phyloP scores from a whole-genome alignment of 441 rosid genomes.

The Gossypium laxum region DNA sequence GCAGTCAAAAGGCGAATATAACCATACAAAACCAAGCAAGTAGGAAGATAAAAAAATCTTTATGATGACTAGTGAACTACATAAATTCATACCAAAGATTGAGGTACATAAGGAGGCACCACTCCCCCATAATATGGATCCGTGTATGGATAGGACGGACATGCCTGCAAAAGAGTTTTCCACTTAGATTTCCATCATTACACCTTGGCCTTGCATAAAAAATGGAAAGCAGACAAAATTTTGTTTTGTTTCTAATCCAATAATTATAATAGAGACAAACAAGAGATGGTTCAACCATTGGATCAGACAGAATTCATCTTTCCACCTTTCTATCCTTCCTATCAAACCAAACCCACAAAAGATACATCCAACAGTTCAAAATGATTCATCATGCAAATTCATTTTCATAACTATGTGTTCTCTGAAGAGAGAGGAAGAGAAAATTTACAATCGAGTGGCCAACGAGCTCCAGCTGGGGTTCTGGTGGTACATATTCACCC shows the following conservation, averaged over 20 bases:
- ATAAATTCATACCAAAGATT: conserved; percentile 23
- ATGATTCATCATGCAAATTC: not conserved
- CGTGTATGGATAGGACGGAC: conserved; percentile 18
- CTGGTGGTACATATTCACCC: conserved; percentile 20
- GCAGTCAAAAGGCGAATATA: not conserved
- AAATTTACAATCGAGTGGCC: conserved; percentile 27
- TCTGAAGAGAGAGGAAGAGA: conserved; percentile 8
- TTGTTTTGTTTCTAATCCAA: not conserved
- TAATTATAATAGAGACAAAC: not conserved
- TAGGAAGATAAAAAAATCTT: not conserved
- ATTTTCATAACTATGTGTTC: not conserved
- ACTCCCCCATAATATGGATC: conserved; percentile 25
- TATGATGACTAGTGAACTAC: not conserved
- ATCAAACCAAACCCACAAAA: not conserved
- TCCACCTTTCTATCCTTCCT: not conserved
- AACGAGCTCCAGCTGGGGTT: conserved; percentile 27
- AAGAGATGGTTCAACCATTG: not conserved
- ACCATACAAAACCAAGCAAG: not conserved
- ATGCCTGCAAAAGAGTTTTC: conserved; percentile 21
- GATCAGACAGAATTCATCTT: not conserved
- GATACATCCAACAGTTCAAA: not conserved
- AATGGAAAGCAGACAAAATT: not conserved
- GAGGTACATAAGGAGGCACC: conserved; percentile 26
- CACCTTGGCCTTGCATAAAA: not conserved
- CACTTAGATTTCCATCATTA: conserved; percentile 4